Base-by-base conservation (phyloP, 2,329 filamentous ascomycete genomes). In the Pseudodiploospora longispora region DNA sequence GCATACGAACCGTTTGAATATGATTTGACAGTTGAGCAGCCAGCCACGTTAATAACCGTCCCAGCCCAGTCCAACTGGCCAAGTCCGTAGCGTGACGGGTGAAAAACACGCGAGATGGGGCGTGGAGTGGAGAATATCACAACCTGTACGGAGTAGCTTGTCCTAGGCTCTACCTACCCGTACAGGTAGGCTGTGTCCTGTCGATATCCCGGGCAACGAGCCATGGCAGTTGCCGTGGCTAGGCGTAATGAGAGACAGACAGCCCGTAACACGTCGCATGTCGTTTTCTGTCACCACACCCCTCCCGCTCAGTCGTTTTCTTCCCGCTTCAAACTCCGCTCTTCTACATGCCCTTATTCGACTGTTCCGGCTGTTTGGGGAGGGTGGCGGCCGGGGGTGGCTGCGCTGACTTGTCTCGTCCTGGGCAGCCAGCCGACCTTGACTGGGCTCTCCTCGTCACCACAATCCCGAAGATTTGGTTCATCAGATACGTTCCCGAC, bases 401-500 rank as follows among this genome's bases (percentile, higher is more conserved):
- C 38, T 38, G 31, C 39, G 46, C 38, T 40, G 38, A 32, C 10
- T 44, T 39, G 46, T 41, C 42, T 45, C 34, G 42, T 36, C 42
- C 44, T 42, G 32, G 35, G 30, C 27, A 46, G 30, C 39, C 29
- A 30, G 35, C 46, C 29, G 41, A 43, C 27, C 10, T 44, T 38
- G 12, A 41, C 41, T 34, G 29, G 41, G 38, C 45, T 47, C 35
- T 36, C 34, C 41, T 33, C 12, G 36, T 36, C 38, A 12, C 42
- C 38, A 34, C 28, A 27, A 40, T 46, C 33, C 40, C 39, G 40
- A 42, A 12, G 40, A 43, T n/a, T 30, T 32, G 35, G 30, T 41
- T 34, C 31, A 12, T 38, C 27, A 27, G 36, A 35, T 28, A 46
- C 41, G 43, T 46, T 50, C 47, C 50, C 50, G 48, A 41, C 33